These are phyloP conservation scores for Candida tallmaniae DNA, from an alignment of 805 yeast genomes.

Conservation along the genomic window DNA sequence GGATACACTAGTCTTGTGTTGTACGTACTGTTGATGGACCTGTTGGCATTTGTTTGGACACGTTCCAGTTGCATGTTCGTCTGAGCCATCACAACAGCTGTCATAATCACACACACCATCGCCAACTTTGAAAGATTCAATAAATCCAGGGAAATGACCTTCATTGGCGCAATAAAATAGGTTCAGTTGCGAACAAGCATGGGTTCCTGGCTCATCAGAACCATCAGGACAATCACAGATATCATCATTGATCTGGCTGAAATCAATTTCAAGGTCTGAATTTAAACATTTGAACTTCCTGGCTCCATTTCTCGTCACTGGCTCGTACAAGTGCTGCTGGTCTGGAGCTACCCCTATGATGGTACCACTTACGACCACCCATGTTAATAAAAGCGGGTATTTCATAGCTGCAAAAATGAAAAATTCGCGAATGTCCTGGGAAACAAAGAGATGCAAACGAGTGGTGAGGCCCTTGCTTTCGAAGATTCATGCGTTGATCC, in stretches of 20 bases:
- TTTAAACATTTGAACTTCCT: conserved; percentile 65
- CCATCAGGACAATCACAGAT: conserved; percentile 98
- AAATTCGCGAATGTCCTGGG: conserved; percentile 1
- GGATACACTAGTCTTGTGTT: conserved; percentile 1
- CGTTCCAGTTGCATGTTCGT: conserved; percentile 49
- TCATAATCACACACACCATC: conserved; percentile 94
- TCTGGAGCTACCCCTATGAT: conserved; percentile 36
- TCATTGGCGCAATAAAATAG: conserved; percentile 72
- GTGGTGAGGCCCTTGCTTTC: conserved; percentile 33
- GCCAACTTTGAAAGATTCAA: conserved; percentile 65
- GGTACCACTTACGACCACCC: too few species aligned
- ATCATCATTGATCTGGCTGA: conserved; percentile 74
- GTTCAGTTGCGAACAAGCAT: conserved; percentile 54
- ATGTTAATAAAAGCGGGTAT: too few species aligned
- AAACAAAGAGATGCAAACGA: conserved; percentile 26
- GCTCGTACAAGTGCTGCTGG: conserved; percentile 42
- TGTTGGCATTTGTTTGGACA: conserved; percentile 58
- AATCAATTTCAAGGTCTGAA: conserved; percentile 59
- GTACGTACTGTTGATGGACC: conserved; percentile 37
- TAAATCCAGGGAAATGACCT: conserved; percentile 59
- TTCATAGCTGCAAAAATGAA: too few species aligned
- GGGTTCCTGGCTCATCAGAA: conserved; percentile 93
- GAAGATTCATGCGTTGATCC: conserved; percentile 31
- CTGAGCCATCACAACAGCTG: conserved; percentile 91
- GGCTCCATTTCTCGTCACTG: conserved; percentile 38